A percentile compares a stretch with the other conserved stretches of the same genome.
Evolutionary conservation across 352 stramenopile species (phyloP).

Genomic region (Plasmopara viticola): DNA sequence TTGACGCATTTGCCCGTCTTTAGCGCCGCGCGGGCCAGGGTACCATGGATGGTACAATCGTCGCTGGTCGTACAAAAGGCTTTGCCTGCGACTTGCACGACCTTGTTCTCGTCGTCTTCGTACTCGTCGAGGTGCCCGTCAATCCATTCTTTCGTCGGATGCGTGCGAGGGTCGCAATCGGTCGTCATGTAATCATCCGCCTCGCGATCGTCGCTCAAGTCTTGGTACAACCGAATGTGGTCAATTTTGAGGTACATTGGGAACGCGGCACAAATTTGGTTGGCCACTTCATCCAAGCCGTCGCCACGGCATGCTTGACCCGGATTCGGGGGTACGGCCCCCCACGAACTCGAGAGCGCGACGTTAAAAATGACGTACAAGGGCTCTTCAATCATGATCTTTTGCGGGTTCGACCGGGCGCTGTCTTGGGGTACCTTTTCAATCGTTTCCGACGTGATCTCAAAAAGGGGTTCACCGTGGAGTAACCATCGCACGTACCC

Average conservation of each 20-base stretch:
- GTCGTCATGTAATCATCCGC: slow-evolving; percentile 4
- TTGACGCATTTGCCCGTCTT: slow-evolving; percentile 52
- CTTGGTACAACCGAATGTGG: slow-evolving; percentile 63
- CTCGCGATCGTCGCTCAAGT: slow-evolving; percentile 1
- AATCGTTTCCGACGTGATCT: slow-evolving; percentile 45
- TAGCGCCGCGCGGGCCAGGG: slow-evolving; percentile 21
- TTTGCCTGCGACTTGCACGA: slow-evolving; percentile 40
- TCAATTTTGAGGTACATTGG: slow-evolving; percentile 72
- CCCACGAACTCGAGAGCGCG: slow-evolving; percentile 35
- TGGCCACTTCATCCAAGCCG: slow-evolving; percentile 14
- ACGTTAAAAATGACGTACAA: slow-evolving; percentile 60
- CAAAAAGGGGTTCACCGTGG: slow-evolving; percentile 43
- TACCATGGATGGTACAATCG: slow-evolving; percentile 51
- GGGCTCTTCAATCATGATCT: slow-evolving; percentile 38
- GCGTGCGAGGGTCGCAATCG: slow-evolving; percentile 1
- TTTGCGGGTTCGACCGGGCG: slow-evolving; percentile 40
- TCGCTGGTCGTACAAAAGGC: slow-evolving; percentile 36
- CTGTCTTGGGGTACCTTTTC: slow-evolving; percentile 37
- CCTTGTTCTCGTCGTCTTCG: slow-evolving; percentile 45
- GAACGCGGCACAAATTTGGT: slow-evolving; percentile 41
- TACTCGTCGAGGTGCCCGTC: slow-evolving; percentile 5
- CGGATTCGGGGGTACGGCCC: slow-evolving; percentile 29
- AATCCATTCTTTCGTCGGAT: slow-evolving; percentile 5
- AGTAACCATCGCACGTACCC: slow-evolving; percentile 68
- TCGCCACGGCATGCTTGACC: slow-evolving; percentile 22